These are phyloP conservation scores for Vanrija humicola DNA, from an alignment of 1,284 basidiomycete species.

Conservation along the genomic window DNA sequence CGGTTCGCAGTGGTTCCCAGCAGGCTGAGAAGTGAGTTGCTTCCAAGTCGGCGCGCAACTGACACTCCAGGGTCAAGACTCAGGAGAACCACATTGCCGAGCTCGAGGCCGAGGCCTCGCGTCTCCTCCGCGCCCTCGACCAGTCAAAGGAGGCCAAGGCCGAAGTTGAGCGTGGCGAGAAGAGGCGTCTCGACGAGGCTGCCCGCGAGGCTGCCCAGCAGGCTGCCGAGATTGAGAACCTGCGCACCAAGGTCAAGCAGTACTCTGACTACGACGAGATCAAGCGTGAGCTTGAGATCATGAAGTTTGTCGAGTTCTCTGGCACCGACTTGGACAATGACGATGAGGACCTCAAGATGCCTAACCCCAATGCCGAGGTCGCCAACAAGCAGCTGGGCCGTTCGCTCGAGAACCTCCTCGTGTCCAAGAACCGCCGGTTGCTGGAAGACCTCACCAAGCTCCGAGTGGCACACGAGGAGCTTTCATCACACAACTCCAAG, in stretches of 20 bases:
- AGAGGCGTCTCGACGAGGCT: constrained; percentile 61
- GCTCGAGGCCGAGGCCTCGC: constrained; percentile 68
- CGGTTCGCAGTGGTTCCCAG: constrained; percentile 73
- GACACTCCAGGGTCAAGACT: constrained; percentile 58
- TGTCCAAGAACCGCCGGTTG: constrained; percentile 90
- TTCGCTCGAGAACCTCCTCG: constrained; percentile 83
- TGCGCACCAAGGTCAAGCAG: constrained; percentile 65
- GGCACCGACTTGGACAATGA: constrained; percentile 66
- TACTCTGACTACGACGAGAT: constrained; percentile 89
- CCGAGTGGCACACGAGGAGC: constrained; percentile 73
- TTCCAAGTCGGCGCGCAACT: not conserved
- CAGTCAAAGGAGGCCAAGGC: constrained; percentile 60
- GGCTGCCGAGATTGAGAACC: constrained; percentile 61
- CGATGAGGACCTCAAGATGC: constrained; percentile 62
- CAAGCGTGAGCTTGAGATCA: constrained; percentile 91
- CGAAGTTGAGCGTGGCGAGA: constrained; percentile 54
- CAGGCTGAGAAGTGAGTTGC: constrained; percentile 63
- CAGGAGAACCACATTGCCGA: constrained; percentile 69
- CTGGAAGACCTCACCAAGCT: constrained; percentile 89
- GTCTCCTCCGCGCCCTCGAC: constrained; percentile 65
- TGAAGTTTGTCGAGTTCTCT: constrained; percentile 97
- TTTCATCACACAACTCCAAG: constrained; percentile 63
- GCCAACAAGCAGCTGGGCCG: constrained; percentile 68
- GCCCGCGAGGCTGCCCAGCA: constrained; percentile 60
- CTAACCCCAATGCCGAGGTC: constrained; percentile 80